Base-by-base conservation (phyloP, 768 basidiomycete genomes). In the Tricholoma terreum region DNA sequence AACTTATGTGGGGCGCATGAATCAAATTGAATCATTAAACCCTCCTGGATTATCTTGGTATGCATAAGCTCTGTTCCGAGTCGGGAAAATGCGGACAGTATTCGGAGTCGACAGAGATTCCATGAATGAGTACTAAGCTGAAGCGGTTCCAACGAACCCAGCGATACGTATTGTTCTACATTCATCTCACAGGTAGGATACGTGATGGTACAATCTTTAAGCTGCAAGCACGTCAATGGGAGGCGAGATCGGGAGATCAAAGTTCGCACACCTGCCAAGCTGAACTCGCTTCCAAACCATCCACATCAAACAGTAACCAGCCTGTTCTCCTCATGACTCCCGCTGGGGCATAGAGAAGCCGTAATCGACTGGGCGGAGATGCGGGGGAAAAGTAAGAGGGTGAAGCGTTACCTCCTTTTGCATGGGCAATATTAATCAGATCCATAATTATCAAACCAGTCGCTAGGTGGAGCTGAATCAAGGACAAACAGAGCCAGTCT, bases 401-500 rank as follows among this genome's bases (percentile, higher is more conserved):
- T n/a, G 27, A 35, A 24, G 42, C 45, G 22, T 46, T 54, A n/a
- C 61, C 66, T 12, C 56, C 67, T 38, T 65, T 63, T 12, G 60
- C 62, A n/a, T 63, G 61, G 6, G 58, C 65, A n/a, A 71, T 63
- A 3, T 61, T 52, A 19, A 69, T 56, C 0, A 68, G 55, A 24
- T 67, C 61, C 10, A 19, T 36, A 11, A 68, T 33, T 17, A 51
- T 57, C 12, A 64, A 31, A 7, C 62, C 50, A 14, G 53, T 43
- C 12, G 69, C 63, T 21, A 70, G 36, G 43, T 62, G 57, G 4
- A 73, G 50, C 14, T 65, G 59, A 24, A 63, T 65, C 19, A 73
- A 53, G 8, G 64, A 62, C 2, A 70, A 67, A 50, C 68, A 71
- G 31, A 73, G 65, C 69, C 67, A 71, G 34, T 54, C 62, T 2